Percentiles rank a stretch among this genome's conserved stretches.
Conservation (phyloP, 495 filamentous ascomycete genomes). For the Stereocaulon alpinum region DNA sequence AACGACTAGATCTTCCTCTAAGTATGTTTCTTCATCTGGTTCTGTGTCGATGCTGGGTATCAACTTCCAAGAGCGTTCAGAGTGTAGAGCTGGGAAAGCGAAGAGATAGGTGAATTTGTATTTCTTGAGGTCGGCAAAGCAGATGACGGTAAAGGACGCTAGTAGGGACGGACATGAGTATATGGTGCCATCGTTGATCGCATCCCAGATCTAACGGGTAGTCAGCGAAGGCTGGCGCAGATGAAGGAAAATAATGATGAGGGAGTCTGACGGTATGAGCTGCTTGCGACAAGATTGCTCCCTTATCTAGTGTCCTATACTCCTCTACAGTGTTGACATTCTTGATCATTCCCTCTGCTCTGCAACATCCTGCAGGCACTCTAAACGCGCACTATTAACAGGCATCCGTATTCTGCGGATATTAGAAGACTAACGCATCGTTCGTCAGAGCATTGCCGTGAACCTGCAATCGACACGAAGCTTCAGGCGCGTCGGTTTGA, state of each 20-base stretch:
- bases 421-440: slow-evolving; percentile 53
- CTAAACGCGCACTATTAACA: slow-evolving; percentile 33
- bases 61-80: slow-evolving; percentile 67
- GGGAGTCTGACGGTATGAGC: slow-evolving; percentile 58
- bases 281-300: slow-evolving; percentile 57
- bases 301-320: slow-evolving; percentile 68
- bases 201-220: slow-evolving; percentile 75
- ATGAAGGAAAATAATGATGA: not conserved
- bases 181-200: slow-evolving; percentile 89
- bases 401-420: not conserved
- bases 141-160: slow-evolving; percentile 75
- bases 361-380: slow-evolving; percentile 57
- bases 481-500: slow-evolving; percentile 51
- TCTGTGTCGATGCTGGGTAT: slow-evolving; percentile 7
- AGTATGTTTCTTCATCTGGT: slow-evolving; percentile 21
- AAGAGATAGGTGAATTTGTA: slow-evolving; percentile 94
- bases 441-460: slow-evolving; percentile 74
- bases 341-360: slow-evolving; percentile 87
- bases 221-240: not conserved
- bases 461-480: slow-evolving; percentile 77
- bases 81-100: slow-evolving; percentile 85
- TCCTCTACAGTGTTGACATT: slow-evolving; percentile 96
- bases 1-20: slow-evolving; percentile 26
- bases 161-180: slow-evolving; percentile 88
- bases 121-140: slow-evolving; percentile 94